Conservation (phyloP, 139 green algal genomes). For the Chlamydomonas urium region DNA sequence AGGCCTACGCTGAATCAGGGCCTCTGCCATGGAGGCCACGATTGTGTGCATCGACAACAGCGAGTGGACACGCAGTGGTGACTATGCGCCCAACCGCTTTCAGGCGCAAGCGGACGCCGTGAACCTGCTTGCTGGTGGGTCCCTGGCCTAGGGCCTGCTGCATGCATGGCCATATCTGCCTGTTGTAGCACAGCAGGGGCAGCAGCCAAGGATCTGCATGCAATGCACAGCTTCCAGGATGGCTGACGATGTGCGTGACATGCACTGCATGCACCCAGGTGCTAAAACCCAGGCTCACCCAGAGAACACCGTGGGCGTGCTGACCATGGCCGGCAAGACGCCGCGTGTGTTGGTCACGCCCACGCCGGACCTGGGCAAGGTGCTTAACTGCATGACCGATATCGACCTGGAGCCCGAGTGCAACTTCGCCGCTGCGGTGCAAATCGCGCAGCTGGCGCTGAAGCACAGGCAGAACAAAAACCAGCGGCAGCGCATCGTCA, state of each 20-base stretch:
- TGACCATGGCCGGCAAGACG: conserved; percentile 94
- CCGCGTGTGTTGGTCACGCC: conserved; percentile 93
- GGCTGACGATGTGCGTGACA: too few relatives aligned
- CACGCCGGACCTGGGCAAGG: conserved; percentile 93
- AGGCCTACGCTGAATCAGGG: too few relatives aligned
- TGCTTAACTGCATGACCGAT: conserved; percentile 85
- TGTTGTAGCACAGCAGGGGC: too few relatives aligned
- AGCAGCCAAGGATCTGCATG: too few relatives aligned
- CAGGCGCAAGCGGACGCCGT: conserved; percentile 94
- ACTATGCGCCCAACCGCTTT: conserved; percentile 92
- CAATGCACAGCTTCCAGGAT: too few relatives aligned
- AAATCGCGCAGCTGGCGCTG: conserved; percentile 96
- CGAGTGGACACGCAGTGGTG: conserved; percentile 91
- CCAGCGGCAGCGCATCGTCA: conserved; percentile 94
- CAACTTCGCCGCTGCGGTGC: conserved; percentile 80
- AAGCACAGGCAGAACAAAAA: conserved; percentile 99
- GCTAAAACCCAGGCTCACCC: conserved; percentile 96
- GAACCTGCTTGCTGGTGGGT: conserved; percentile 94
- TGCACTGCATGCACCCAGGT: too few relatives aligned
- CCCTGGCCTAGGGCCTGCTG: too few relatives aligned
- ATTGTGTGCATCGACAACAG: conserved; percentile 95
- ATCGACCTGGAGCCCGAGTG: conserved; percentile 80
- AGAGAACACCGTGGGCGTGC: conserved; percentile 95
- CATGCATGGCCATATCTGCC: too few relatives aligned
- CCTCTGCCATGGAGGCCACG: conserved; percentile 83